Percentiles rank a stretch among this genome's conserved stretches.
These are phyloP conservation scores for Cordyceps farinosa DNA, from an alignment of 2,329 filamentous ascomycete species.

Conservation along the genomic window DNA sequence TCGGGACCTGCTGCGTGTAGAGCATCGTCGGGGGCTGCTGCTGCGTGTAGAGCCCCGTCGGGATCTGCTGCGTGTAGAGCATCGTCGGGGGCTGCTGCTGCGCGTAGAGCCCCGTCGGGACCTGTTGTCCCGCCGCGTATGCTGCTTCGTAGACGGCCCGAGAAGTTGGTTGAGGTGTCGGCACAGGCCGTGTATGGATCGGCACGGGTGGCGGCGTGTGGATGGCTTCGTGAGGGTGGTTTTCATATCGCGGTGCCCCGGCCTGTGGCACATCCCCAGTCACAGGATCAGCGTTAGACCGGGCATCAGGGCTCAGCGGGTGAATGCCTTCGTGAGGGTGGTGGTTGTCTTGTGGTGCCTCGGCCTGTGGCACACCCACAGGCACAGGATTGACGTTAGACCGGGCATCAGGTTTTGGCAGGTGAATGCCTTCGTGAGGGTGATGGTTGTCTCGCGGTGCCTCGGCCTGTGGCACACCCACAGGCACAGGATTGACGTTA, in stretches of 20 bases:
- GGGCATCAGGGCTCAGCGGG: no score
- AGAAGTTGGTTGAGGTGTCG: not conserved
- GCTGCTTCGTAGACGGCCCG: not conserved
- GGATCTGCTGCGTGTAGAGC: no score
- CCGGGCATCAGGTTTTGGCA: not conserved
- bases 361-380: not conserved
- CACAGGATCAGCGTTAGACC: no score
- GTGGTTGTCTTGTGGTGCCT: not conserved
- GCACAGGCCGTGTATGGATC: not conserved
- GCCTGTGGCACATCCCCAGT: no score
- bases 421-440: no score
- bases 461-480: no score
- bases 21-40: not conserved
- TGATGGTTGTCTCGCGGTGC: no score
- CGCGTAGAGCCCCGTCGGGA: not conserved
- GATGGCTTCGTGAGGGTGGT: no score
- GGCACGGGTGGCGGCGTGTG: not conserved
- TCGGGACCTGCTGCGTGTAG: no score
- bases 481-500: no score
- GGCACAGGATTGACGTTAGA: not conserved
- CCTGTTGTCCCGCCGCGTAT: not conserved
- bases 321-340: no score
- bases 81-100: not conserved
- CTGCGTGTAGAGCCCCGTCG: not conserved
- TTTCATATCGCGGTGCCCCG: no score